Conservation (phyloP, 2,329 filamentous ascomycete species). For the Colletotrichum tamarilloi region DNA sequence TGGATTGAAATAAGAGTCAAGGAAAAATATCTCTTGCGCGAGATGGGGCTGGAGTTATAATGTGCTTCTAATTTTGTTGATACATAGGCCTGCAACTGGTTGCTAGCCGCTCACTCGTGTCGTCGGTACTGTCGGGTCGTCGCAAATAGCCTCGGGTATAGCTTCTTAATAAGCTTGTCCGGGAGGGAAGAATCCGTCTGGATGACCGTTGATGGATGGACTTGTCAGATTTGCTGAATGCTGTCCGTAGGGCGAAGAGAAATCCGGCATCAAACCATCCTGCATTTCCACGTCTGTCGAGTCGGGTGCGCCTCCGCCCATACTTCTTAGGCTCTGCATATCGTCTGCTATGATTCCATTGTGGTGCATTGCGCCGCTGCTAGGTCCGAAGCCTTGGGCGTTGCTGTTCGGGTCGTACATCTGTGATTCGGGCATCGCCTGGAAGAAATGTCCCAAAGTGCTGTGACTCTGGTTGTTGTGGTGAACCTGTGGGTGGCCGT, state of each 20-base stretch:
- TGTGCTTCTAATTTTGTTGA: constrained; percentile 5
- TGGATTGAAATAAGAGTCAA: background rate
- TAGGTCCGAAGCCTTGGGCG: constrained; percentile 21
- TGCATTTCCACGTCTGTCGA: constrained; percentile 48
- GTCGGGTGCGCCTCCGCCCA: constrained; percentile 45
- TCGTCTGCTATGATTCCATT: constrained; percentile 51
- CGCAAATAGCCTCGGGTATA: background rate
- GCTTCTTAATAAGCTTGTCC: constrained; percentile 26
- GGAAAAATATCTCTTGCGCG: constrained; percentile 22
- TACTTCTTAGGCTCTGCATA: constrained; percentile 46
- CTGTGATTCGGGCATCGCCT: constrained; percentile 28
- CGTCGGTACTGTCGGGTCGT: background rate
- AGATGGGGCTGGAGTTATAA: constrained; percentile 11
- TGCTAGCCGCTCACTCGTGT: background rate
- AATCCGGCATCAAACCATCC: constrained; percentile 45
- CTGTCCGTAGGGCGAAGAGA: constrained; percentile 34
- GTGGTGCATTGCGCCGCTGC: constrained; percentile 33
- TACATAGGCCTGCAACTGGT: background rate
- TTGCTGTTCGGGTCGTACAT: constrained; percentile 33
- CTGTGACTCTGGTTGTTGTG: constrained; percentile 20
- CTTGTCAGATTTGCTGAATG: constrained; percentile 22
- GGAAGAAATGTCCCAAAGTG: constrained; percentile 35
- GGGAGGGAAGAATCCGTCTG: constrained; percentile 24
- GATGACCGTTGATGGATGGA: constrained; percentile 18
- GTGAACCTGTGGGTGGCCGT: constrained; percentile 14